phyloP scores from a whole-genome alignment of 2,329 filamentous ascomycete species.

The Huntiella savannae region DNA sequence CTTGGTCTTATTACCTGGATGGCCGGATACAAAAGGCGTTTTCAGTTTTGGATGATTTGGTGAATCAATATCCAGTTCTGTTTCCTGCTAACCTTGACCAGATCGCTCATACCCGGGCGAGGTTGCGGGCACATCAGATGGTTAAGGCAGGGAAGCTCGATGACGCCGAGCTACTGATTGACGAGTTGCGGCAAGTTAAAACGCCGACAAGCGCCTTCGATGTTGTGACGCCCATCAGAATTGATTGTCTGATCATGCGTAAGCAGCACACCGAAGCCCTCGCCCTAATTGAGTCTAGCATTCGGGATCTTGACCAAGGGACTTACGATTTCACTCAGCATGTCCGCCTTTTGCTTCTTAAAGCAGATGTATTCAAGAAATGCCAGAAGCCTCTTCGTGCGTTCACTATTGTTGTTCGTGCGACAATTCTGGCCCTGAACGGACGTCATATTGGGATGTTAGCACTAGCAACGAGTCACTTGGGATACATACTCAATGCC shows the following conservation, averaged over 20 bases:
- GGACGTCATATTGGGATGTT: slow-evolving; percentile 48
- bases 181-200: slow-evolving; percentile 29
- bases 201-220: slow-evolving; percentile 14
- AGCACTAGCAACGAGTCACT: slow-evolving; percentile 50
- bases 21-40: slow-evolving; percentile 35
- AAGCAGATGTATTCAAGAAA: slow-evolving; percentile 49
- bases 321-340: slow-evolving; percentile 39
- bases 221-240: slow-evolving; percentile 29
- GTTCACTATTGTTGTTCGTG: slow-evolving; percentile 59
- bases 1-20: too few species aligned
- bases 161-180: slow-evolving; percentile 31
- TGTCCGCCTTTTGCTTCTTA: slow-evolving; percentile 52
- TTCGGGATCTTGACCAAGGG: slow-evolving; percentile 25
- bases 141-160: slow-evolving; percentile 37
- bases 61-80: neutral
- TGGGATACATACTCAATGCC: slow-evolving; percentile 50
- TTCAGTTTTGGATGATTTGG: slow-evolving; percentile 24
- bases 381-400: slow-evolving; percentile 52
- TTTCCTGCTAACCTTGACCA: slow-evolving; percentile 12
- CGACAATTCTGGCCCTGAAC: slow-evolving; percentile 53
- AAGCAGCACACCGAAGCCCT: slow-evolving; percentile 30
- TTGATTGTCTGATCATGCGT: slow-evolving; percentile 30
- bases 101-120: slow-evolving; percentile 42
- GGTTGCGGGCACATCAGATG: slow-evolving; percentile 38
- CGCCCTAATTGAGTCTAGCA: slow-evolving; percentile 26